Conservation (phyloP, 176 grass and related monocot genomes). For the Triticum monococcum region DNA sequence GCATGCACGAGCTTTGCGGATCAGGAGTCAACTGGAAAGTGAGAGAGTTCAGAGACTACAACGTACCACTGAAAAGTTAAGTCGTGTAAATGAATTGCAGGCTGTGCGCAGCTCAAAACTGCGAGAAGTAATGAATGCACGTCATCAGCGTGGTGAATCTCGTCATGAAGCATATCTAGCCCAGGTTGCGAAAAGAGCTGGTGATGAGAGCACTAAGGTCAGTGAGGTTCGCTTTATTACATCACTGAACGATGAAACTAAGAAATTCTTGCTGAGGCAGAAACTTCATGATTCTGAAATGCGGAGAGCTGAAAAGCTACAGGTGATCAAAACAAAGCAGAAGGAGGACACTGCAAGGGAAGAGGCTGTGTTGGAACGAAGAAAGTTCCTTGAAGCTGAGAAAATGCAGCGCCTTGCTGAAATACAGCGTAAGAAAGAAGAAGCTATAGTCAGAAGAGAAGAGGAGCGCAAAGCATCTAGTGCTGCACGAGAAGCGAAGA, state of each 20-base stretch:
- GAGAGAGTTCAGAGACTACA: constrained; percentile 97
- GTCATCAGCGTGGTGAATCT: constrained; percentile 88
- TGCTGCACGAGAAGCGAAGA: constrained; percentile 85
- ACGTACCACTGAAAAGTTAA: constrained; percentile 94
- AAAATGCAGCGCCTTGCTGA: constrained; percentile 96
- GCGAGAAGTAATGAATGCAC: constrained; percentile 94
- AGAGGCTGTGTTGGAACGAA: constrained; percentile 96
- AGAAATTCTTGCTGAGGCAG: constrained; percentile 90
- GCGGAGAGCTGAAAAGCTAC: constrained; percentile 97
- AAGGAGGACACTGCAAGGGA: constrained; percentile 98
- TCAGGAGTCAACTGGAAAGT: constrained; percentile 94
- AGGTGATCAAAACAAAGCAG: constrained; percentile 96
- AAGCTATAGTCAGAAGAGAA: constrained; percentile 94
- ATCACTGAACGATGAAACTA: constrained; percentile 96
- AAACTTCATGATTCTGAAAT: constrained; percentile 95
- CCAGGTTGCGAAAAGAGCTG: constrained; percentile 88
- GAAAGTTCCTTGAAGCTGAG: constrained; percentile 94
- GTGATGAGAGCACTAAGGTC: constrained; percentile 98
- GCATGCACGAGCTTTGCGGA: constrained; percentile 81
- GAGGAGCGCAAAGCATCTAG: constrained; percentile 99
- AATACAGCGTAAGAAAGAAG: constrained; percentile 98
- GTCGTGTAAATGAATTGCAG: constrained; percentile 96
- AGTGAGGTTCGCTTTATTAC: constrained; percentile 99
- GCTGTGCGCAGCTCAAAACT: constrained; percentile 89
- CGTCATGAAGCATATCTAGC: constrained; percentile 94